Evolutionary conservation across 2,329 filamentous ascomycete genomes (phyloP), one percentile per base, ranked within the genome.

Genomic region (Phyllosticta paracitricarpa): DNA sequence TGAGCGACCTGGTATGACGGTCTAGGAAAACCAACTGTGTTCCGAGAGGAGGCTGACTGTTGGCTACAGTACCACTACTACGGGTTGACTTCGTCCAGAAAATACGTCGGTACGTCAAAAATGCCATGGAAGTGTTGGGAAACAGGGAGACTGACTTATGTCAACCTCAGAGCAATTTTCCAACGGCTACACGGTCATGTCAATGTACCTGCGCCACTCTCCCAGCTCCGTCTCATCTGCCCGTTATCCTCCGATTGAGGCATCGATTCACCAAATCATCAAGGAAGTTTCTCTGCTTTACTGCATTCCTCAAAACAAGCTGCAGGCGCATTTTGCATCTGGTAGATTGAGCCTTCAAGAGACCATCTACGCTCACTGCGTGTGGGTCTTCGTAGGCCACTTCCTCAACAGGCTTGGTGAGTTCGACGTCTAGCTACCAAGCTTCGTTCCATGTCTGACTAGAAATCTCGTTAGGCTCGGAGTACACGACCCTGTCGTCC

Each of bases 231-330:
- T 84, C 48, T 76, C 82, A n/a, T 77, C 78, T 9, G 73, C 76
- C 64, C 82, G 81, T 66, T 79, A 83, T 72, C 92, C 93, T 51
- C 88, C 91, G 0, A 91, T 97, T 67, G 91, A 97, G 70, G 88
- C 93, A 67, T 94, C 93, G 2, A 96, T 99, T 66, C 90, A 97
- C 77, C 94, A 99, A 77, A 97, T 99, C 79, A 96, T 94, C 79
- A 97, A 97, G 82, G 94, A 99, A 76, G 88, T 96, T 57, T 97
- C 94, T 1, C 83, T 99, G 62, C 82, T 99, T 19, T 99, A 97
- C 84, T 99, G 94, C 75, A 89, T 99, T 67, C 94, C 94, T 14
- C 93, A 96, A 75, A 99, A 96, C 82, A 94, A 92, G 76, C 91
- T 99, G 74, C 93, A 97, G 76, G 80, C 82, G 62, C 84, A 96